These are phyloP conservation scores for Cruciata laevipes DNA, from an alignment of 257 asterid genomes.

Conservation along the genomic window DNA sequence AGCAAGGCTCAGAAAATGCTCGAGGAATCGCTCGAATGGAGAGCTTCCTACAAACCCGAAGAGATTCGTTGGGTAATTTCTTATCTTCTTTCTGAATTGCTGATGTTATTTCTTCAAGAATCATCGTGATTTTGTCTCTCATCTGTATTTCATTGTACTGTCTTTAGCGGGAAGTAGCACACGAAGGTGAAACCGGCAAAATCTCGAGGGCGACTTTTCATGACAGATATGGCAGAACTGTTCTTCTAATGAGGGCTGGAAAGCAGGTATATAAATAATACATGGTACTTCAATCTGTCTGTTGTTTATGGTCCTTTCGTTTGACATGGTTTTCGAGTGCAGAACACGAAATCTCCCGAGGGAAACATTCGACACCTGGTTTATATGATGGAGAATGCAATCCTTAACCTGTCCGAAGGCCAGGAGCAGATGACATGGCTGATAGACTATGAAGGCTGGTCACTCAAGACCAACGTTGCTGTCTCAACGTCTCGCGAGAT, in stretches of 20 bases:
- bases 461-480: constrained; percentile 57
- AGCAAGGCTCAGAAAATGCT: constrained; percentile 73
- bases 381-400: constrained; percentile 72
- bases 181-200: constrained; percentile 91
- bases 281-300: not conserved
- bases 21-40: constrained; percentile 69
- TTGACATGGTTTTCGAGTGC: not conserved
- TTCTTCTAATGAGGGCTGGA: constrained; percentile 89
- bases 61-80: constrained; percentile 76
- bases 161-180: constrained; percentile 69
- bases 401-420: constrained; percentile 61
- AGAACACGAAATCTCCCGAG: constrained; percentile 36
- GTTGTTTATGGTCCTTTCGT: not conserved
- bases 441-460: constrained; percentile 83
- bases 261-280: too few species aligned
- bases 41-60: constrained; percentile 68
- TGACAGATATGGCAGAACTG: constrained; percentile 59
- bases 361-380: constrained; percentile 70
- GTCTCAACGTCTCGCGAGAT: constrained; percentile 67
- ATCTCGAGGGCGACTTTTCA: constrained; percentile 70
- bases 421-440: constrained; percentile 92
- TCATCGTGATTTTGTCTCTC: not conserved
- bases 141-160: not conserved
- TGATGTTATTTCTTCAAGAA: not conserved
- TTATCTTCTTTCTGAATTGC: not conserved